phyloP scores from a whole-genome alignment of 1,284 basidiomycete genomes.

The Tremellales sp. region DNA sequence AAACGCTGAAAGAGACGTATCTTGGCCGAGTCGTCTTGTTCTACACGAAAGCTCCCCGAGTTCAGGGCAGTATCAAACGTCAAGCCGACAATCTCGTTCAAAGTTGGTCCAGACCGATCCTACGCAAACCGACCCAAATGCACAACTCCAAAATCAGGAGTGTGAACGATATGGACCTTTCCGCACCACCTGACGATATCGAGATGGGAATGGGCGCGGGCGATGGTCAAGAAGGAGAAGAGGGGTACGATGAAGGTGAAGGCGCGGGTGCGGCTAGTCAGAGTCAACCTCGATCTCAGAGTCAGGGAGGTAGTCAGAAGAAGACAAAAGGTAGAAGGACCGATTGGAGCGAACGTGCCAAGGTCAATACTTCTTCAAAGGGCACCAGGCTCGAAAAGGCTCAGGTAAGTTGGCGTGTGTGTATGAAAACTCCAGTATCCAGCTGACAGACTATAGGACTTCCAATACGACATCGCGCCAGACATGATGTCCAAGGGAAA shows the following conservation, averaged over 20 bases:
- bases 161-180: neutral
- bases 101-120: conserved; percentile 87
- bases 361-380: conserved; percentile 36
- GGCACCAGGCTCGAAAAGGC: conserved; percentile 33
- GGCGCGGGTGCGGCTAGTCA: conserved; percentile 8
- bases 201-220: too few species aligned
- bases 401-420: conserved; percentile 20
- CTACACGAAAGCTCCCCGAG: conserved; percentile 85
- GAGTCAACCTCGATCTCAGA: conserved; percentile 6
- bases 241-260: conserved; percentile 22
- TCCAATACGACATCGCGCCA: conserved; percentile 43
- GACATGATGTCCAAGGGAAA: conserved; percentile 27
- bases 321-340: conserved; percentile 29
- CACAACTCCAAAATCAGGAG: neutral
- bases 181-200: neutral
- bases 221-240: neutral
- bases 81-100: conserved; percentile 82
- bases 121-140: conserved; percentile 36
- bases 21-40: conserved; percentile 91
- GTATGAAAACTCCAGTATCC: neutral
- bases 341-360: conserved; percentile 30
- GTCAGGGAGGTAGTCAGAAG: conserved; percentile 1
- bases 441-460: conserved; percentile 19
- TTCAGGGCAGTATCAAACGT: conserved; percentile 72
- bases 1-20: conserved; percentile 84